Base-by-base conservation (phyloP, 768 basidiomycete species). In the Mycena filopes region DNA sequence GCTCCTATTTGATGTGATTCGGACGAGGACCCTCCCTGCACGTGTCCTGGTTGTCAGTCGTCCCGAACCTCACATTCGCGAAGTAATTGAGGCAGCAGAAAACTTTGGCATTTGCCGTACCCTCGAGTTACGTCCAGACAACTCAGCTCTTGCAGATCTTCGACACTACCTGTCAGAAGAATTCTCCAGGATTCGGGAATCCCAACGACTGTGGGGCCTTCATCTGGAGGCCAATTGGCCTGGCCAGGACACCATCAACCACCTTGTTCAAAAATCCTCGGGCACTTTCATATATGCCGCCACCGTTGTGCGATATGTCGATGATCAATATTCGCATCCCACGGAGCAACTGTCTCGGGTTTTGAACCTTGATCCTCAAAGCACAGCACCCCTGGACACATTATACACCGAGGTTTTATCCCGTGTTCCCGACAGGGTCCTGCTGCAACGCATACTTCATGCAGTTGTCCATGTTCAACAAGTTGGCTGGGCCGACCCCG, bases 351-450 rank as follows among this genome's bases (percentile, higher is more conserved):
- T 60, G 20, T 20, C 21, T 1, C 10, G 31, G 9, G 31, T 51
- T 21, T 20, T 18, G 25, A 46, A 21, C 25, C 23, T 29, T 11
- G 57, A 60, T 41, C 64, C 56, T 9, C 43, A 31, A 3, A 65
- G 64, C 25, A 64, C 55, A 4, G 21, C 48, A 0, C 63, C 63
- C 1, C 63, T 65, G 2, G 64, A 65, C 45, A 26, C 54, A 20
- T 15, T 65, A 10, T 64, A 64, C n/a, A 36, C 31, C 4, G 25
- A 55, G n/a, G 42, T 65, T 42, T 29, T 65, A 13, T 59, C 50
- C 5, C 2, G 41, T 1, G 45, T 60, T 13, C 29, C 56, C 0
- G 20, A 65, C 29, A 21, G 6, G 26, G 4, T 42, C 0, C 16
- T 50, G 1, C 49, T 65, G 6, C 40, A 23, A 4, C 55, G 55